A percentile compares a stretch with the other conserved stretches of the same genome.
Evolutionary conservation across 179 eudicot genomes (phyloP).

Genomic region (Silene noctiflora): DNA sequence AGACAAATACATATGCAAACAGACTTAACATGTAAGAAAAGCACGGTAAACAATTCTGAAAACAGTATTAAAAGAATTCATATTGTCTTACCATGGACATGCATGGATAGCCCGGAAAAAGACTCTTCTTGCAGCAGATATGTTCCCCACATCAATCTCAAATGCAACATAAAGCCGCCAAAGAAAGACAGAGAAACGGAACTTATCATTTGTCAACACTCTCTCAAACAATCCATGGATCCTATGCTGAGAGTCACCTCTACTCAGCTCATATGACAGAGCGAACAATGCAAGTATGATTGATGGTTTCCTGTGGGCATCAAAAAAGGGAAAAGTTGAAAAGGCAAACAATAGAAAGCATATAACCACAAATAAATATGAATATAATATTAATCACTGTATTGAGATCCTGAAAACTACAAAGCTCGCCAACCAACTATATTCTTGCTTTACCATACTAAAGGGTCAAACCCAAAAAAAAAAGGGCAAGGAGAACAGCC

Average conservation of each 20-base stretch:
- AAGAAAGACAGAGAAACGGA: slow-evolving; percentile 54
- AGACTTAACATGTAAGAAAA: not conserved
- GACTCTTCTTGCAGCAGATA: slow-evolving; percentile 70
- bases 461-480: not conserved
- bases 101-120: slow-evolving; percentile 96
- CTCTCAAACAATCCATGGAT: slow-evolving; percentile 81
- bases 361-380: not conserved
- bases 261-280: slow-evolving; percentile 68
- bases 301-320: slow-evolving; percentile 69
- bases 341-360: not conserved
- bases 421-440: not conserved
- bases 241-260: slow-evolving; percentile 64
- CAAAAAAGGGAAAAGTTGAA: not conserved
- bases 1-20: not conserved
- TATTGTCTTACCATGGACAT: slow-evolving; percentile 92
- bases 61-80: slow-evolving; percentile 11
- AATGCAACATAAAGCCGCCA: slow-evolving; percentile 90
- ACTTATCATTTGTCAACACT: slow-evolving; percentile 60
- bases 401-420: slow-evolving; percentile 1
- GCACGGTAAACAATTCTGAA: not conserved
- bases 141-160: slow-evolving; percentile 53
- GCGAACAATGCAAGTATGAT: slow-evolving; percentile 66
- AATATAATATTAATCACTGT: not conserved
- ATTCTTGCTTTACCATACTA: not conserved
- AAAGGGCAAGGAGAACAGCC: not conserved